Base-by-base conservation (phyloP, 768 basidiomycete genomes). In the Boletus pseudopeckii region DNA sequence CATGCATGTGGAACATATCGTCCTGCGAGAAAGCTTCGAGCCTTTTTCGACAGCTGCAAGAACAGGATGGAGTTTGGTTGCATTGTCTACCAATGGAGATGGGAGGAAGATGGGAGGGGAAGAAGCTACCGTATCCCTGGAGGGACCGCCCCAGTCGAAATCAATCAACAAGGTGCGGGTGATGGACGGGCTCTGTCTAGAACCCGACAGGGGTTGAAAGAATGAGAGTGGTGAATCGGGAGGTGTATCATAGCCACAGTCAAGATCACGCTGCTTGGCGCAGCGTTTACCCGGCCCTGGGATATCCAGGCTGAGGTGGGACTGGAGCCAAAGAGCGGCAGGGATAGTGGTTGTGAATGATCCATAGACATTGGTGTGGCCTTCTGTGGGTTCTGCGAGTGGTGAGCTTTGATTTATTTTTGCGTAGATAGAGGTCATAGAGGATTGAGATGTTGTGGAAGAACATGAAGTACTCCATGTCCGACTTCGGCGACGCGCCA, bases 1-100 rank as follows among this genome's bases (percentile, higher is more conserved):
- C 33, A 67, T 68, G 62, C 85, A 86, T 1, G 81, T 75, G 10
- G 79, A 75, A 52, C 85, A 86, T 33, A 65, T 58, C 11, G 69
- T 61, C 36, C 66, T 68, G 24, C 60, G 62, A 44, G 80, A 78
- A 46, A 86, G 66, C 60, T 70, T 80, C 5, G 85, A 86, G 28
- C 72, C 70, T 33, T 66, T 68, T 66, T 86, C 85, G 4, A 84
- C 65, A 4, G 71, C 73, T 14, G 75, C 76, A 2, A 85, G 72
- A 24, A 81, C 73, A 3, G 82, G 78, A 57, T 82, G 64, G 17
- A 71, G 55, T 42, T 52, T 54, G 13, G 48, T 32, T 30, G 52
- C 9, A n/a, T 54, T 55, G 14, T 67, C 56, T 14, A 53, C 39
- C 39, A 61, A 58, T 28, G 65, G 66, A 5, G 67, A 63, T 7